phyloP scores from a whole-genome alignment of 1,139 yeast genomes.

The Saccharomycopsis hybrid region DNA sequence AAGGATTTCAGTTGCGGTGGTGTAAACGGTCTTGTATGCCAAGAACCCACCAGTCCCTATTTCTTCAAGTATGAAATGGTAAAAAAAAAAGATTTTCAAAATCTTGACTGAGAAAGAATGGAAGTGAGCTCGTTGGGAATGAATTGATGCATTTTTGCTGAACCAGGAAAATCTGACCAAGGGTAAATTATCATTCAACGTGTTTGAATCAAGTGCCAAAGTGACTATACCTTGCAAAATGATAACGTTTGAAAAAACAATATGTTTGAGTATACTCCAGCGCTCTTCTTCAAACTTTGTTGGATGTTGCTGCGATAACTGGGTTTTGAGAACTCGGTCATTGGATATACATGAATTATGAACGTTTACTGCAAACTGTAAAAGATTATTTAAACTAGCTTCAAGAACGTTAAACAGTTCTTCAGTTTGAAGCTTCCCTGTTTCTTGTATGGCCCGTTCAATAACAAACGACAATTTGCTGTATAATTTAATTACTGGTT shows the following conservation, averaged over 20 bases:
- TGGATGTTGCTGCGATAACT: too few relatives aligned
- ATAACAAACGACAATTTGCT: constrained; percentile 13
- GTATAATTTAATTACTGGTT: constrained; percentile 11
- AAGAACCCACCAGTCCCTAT: constrained; percentile 20
- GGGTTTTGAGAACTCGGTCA: too few relatives aligned
- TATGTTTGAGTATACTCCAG: constrained; percentile 11
- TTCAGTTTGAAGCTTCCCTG: background rate
- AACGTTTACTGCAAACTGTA: too few relatives aligned
- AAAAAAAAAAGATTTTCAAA: constrained; percentile 12
- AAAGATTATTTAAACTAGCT: too few relatives aligned
- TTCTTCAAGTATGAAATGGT: constrained; percentile 14
- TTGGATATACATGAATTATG: too few relatives aligned
- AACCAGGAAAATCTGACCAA: background rate
- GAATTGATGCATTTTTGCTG: background rate
- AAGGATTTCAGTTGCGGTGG: background rate
- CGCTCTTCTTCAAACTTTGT: too few relatives aligned
- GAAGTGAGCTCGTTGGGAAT: background rate
- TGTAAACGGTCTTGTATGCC: constrained; percentile 15
- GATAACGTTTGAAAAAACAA: constrained; percentile 14
- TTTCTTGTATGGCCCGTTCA: background rate
- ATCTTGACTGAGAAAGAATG: background rate
- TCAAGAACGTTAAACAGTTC: background rate
- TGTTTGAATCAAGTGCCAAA: background rate
- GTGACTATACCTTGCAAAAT: constrained; percentile 14
- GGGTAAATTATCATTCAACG: background rate